Conservation (phyloP, 345 rosid genomes). For the Brassica napus region DNA sequence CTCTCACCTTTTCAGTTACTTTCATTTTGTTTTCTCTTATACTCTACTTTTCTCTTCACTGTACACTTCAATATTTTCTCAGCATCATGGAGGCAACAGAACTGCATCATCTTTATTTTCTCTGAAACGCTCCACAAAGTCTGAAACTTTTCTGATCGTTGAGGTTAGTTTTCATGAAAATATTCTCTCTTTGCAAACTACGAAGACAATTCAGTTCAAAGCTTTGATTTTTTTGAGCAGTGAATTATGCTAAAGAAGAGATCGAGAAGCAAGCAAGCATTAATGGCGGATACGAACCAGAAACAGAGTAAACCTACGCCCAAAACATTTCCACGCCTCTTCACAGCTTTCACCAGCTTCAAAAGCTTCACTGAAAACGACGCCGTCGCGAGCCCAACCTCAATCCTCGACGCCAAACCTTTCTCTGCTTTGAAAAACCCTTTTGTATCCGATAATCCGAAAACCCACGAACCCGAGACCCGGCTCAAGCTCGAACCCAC, state of each 20-base stretch:
- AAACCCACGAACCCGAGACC: constrained; percentile 46
- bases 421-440: constrained; percentile 70
- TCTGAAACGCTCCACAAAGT: constrained; percentile 1
- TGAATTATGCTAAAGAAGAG: constrained; percentile 45
- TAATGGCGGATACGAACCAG: constrained; percentile 57
- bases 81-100: constrained; percentile 37
- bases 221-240: neutral
- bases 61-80: neutral
- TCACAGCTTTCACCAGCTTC: constrained; percentile 53
- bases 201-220: neutral
- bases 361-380: constrained; percentile 55
- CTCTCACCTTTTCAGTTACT: constrained; percentile 35
- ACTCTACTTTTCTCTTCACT: neutral
- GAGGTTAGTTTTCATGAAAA: constrained; percentile 9
- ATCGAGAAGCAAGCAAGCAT: constrained; percentile 46
- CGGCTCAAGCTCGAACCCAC: constrained; percentile 52
- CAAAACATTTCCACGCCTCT: constrained; percentile 54
- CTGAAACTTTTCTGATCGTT: neutral
- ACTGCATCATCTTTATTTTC: constrained; percentile 21
- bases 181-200: neutral
- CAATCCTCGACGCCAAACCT: constrained; percentile 78
- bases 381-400: constrained; percentile 72
- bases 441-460: constrained; percentile 49
- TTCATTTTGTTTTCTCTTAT: constrained; percentile 4
- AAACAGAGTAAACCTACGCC: constrained; percentile 53